These are phyloP conservation scores for Ajuga chamaepitys DNA, from an alignment of 257 asterid species.

Conservation along the genomic window DNA sequence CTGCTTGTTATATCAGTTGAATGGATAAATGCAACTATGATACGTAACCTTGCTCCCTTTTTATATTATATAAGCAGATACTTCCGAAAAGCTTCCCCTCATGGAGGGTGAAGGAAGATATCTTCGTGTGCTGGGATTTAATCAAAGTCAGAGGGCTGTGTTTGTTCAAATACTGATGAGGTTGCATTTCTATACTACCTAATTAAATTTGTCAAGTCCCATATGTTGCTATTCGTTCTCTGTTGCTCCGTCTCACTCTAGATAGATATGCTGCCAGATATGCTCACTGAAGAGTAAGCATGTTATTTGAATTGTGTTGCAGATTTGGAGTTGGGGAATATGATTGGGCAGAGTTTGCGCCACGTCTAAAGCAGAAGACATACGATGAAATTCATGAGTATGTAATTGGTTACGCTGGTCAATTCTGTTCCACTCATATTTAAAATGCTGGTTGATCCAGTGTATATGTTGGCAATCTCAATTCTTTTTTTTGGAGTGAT, in stretches of 20 bases:
- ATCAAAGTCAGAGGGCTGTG: constrained; percentile 78
- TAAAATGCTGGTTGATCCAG: constrained; percentile 6
- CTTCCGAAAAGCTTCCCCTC: constrained; percentile 72
- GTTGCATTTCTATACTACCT: constrained; percentile 28
- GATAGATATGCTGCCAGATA: constrained; percentile 14
- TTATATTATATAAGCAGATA: constrained; percentile 36
- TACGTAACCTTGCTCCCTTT: constrained; percentile 11
- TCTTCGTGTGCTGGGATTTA: constrained; percentile 80
- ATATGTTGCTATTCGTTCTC: not conserved
- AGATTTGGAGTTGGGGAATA: constrained; percentile 82
- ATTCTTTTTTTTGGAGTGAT: not conserved
- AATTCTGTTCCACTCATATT: not conserved
- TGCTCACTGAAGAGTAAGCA: constrained; percentile 8
- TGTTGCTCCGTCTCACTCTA: constrained; percentile 1
- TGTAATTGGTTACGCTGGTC: constrained; percentile 23
- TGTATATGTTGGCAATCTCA: not conserved
- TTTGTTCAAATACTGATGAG: constrained; percentile 93
- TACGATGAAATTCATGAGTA: constrained; percentile 72
- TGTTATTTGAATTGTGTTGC: constrained; percentile 17
- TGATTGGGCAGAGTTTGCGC: constrained; percentile 85
- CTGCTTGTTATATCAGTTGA: constrained; percentile 5
- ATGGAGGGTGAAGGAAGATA: constrained; percentile 98
- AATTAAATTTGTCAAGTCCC: not conserved
- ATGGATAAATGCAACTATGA: not conserved
- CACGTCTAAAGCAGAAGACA: constrained; percentile 83